Base-by-base conservation (phyloP, 2,329 filamentous ascomycete genomes). In the Colletotrichum godetiae region DNA sequence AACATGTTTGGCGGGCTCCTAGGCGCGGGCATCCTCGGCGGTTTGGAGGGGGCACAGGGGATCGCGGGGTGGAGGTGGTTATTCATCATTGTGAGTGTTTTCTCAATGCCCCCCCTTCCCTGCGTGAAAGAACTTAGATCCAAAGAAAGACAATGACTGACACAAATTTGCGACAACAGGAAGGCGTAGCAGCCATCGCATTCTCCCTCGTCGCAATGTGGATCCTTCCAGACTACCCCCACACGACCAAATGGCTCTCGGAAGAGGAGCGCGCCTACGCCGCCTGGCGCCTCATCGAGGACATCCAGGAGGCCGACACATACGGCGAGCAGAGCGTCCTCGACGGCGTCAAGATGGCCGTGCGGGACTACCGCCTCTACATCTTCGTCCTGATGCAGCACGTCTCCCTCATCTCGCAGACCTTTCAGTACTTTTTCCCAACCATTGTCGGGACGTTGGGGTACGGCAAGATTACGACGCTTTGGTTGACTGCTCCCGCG, bases 341-440 rank as follows among this genome's bases (percentile, higher is more conserved):
- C 79, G 79, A 84, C 15, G 88, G 88, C 0, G 79, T 90, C 22
- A 84, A 83, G 75, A 75, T 88, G 72, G 86, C 86, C 0, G 79
- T 89, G 22, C 81, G 79, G 6, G 88, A 90, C 75, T 86, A 85
- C 5, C 83, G 86, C 1, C 80, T 90, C 0, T 90, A 88, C 74
- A 74, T 90, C 1, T 89, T 90, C 65, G 83, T 88, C 1, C 80
- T 90, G 27, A 80, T 90, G 3, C 88, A 90, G 76, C 88, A 90
- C 68, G 77, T 84, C n/a, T 86, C 83, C 37, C 75, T 89, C 19
- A 79, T 89, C 1, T 84, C 85, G 0, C 88, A 90, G 76, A 88
- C 87, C 1, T 91, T 92, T 76, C 89, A 91, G 58, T 92, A 92
- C 78, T 92, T 92, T 82, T 92, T 92, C 80, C 91, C 91, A 0